These are phyloP conservation scores for Suillus ampliporus DNA, from an alignment of 768 basidiomycete genomes.

Conservation along the genomic window DNA sequence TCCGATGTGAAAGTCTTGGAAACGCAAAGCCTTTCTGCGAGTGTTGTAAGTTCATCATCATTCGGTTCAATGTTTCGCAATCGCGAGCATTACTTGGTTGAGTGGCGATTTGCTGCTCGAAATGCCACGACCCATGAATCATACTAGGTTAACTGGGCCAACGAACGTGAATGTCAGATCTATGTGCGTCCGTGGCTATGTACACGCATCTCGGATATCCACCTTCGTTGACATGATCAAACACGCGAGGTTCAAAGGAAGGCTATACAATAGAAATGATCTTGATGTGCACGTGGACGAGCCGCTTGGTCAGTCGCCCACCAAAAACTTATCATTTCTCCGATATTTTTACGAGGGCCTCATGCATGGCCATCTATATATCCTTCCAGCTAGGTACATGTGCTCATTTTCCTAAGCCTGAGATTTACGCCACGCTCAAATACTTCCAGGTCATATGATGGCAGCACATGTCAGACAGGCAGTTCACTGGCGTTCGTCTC, in stretches of 20 bases:
- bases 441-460: background rate
- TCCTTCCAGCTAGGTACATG: background rate
- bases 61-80: too few species aligned
- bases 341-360: background rate
- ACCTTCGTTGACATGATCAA: background rate
- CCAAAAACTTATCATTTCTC: background rate
- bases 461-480: background rate
- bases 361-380: too few species aligned
- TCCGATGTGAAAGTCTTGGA: too few species aligned
- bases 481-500: background rate
- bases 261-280: background rate
- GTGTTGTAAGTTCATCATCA: too few species aligned
- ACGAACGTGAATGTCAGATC: too few species aligned
- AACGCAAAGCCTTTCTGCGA: too few species aligned
- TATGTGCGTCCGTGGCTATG: too few species aligned
- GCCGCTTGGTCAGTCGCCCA: background rate
- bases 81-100: too few species aligned
- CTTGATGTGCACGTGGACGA: background rate
- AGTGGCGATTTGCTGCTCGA: too few species aligned
- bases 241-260: background rate
- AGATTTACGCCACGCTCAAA: conserved; percentile 3
- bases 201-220: background rate
- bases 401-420: conserved; percentile 1
- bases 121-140: too few species aligned
- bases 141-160: too few species aligned